Base-by-base conservation (phyloP, 352 stramenopile species). In the Phytophthora ohioensis region DNA sequence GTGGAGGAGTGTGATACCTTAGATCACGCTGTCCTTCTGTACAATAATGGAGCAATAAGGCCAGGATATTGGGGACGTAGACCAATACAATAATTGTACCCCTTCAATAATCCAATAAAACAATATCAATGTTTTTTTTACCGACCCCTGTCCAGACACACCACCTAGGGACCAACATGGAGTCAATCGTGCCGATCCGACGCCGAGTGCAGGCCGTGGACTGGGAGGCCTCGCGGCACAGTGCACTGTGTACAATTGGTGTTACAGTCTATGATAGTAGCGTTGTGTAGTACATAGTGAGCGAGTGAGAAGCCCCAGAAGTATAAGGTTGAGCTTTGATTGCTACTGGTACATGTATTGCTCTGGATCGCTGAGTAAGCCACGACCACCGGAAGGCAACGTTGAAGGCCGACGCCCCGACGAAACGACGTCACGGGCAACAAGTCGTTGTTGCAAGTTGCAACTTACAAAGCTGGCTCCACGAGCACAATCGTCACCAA, bases 111-210 rank as follows among this genome's bases (percentile, higher is more conserved):
- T 27, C 21, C 21, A 27, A 27, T 27, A 27, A 27, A 1, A 27
- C 21, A 27, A 27, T 27, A 27, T 1, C 21, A 27, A 27, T 27
- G 21, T 27, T 27, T 27, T 27, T n/a, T 27, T 27, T 27, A 27
- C 21, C 21, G 21, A 27, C 21, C 21, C 21, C 21, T 27, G 21
- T 93, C 53, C 80, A 91, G 59, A 81, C 78, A 34, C 85, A 90
- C 51, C 78, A 83, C 5, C 80, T 93, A 36, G 57, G 45, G 10
- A 65, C 45, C 17, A 65, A 65, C 46, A 57, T 55, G 57, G 57
- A 65, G 57, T 65, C 57, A n/a, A 46, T 57, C 21, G 46, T 51
- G 9, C 45, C 32, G 9, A 34, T 57, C 10, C 57, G 45, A 21
- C 42, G 42, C 15, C 55, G 41, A 30, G n/a, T 52, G 39, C 17